Percentiles rank a stretch among this genome's conserved stretches.
Evolutionary conservation across 116 monocot genomes (phyloP).

Genomic region (Cymodocea nodosa): DNA sequence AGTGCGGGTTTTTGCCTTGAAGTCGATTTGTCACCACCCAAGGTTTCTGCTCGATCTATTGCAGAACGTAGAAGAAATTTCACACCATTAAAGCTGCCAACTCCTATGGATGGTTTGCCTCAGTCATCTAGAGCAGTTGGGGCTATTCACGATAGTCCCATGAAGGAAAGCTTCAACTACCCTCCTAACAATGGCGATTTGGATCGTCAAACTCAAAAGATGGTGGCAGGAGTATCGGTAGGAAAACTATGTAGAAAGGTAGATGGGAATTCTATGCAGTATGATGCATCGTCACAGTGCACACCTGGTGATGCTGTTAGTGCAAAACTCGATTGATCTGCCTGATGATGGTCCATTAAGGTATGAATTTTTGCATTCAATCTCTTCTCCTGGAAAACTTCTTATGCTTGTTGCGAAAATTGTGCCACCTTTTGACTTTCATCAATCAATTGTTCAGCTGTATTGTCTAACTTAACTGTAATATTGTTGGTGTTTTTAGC

Average conservation of each 20-base stretch:
- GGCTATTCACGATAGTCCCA: not conserved
- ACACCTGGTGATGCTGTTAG: constrained; percentile 33
- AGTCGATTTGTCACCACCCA: constrained; percentile 32
- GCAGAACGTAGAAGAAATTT: constrained; percentile 78
- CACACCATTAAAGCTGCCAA: constrained; percentile 45
- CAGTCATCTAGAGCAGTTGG: constrained; percentile 5
- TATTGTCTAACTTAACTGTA: too few species aligned
- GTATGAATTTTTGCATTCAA: constrained; percentile 16
- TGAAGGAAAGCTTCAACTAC: not conserved
- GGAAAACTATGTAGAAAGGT: constrained; percentile 4
- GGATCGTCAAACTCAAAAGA: constrained; percentile 4
- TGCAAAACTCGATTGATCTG: constrained; percentile 43
- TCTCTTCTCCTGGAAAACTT: too few species aligned
- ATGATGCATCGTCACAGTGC: constrained; percentile 2
- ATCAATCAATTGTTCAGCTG: too few species aligned
- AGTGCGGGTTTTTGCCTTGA: constrained; percentile 8
- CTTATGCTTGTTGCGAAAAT: too few species aligned
- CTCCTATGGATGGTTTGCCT: constrained; percentile 20
- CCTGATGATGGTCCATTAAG: constrained; percentile 42
- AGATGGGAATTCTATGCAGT: not conserved
- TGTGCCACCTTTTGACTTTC: too few species aligned
- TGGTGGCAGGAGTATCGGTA: constrained; percentile 1
- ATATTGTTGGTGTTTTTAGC: too few species aligned
- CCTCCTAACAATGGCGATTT: not conserved
- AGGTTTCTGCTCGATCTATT: constrained; percentile 38